These are phyloP conservation scores for Heliosperma pusillum DNA, from an alignment of 148 eudicot species.

Conservation along the genomic window DNA sequence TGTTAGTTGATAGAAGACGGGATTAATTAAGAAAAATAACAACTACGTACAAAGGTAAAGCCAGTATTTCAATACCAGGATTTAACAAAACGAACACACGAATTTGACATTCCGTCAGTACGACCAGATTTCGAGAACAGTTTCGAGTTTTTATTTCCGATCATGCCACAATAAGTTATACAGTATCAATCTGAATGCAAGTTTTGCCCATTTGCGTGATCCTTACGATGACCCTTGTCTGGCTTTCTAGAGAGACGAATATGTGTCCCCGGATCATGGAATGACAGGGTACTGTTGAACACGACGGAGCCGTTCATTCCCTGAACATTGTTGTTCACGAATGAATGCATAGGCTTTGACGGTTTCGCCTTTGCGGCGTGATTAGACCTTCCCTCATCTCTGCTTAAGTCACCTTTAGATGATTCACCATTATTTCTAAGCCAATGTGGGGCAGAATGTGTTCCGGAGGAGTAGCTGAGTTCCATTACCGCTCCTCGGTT, in stretches of 20 bases:
- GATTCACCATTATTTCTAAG: constrained; percentile 7
- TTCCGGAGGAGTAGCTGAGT: constrained; percentile 37
- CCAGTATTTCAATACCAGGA: no score
- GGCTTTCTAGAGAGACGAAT: constrained; percentile 31
- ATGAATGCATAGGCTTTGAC: constrained; percentile 26
- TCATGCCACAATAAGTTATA: not conserved
- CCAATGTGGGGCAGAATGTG: constrained; percentile 3
- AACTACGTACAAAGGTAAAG: no score
- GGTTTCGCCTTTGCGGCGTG: constrained; percentile 2
- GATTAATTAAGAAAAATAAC: no score
- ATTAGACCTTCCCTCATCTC: constrained; percentile 12
- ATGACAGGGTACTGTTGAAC: constrained; percentile 27
- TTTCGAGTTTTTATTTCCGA: constrained; percentile 11
- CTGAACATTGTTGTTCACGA: constrained; percentile 61
- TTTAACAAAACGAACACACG: no score
- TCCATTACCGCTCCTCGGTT: constrained; percentile 80
- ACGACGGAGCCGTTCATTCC: constrained; percentile 50
- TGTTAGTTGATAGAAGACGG: no score
- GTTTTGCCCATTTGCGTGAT: constrained; percentile 7
- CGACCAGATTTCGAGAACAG: no score
- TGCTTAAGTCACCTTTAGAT: constrained; percentile 18
- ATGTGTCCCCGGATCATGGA: constrained; percentile 54
- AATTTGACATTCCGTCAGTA: no score
- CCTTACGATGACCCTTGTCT: constrained; percentile 19
- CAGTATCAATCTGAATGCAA: constrained; percentile 10